Evolutionary conservation across 306 rosid genomes (phyloP), one percentile per base, ranked within the genome.

Genomic region (Acacia confusa): DNA sequence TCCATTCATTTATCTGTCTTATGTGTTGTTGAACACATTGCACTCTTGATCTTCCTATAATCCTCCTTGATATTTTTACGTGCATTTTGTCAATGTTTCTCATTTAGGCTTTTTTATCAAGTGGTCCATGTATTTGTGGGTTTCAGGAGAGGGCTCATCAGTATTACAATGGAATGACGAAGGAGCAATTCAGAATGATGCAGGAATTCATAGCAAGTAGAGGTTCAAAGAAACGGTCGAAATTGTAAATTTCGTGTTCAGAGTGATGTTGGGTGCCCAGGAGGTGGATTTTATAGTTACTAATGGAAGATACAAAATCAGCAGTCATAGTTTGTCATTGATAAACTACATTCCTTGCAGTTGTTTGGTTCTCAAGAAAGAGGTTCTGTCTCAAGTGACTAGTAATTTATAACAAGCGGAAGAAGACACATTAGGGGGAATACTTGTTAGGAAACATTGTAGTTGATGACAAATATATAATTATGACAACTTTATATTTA

Each of bases 111-210:
- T 72, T 27, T 22, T 79, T 30, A 47, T 70, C 1, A 74, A 40
- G 44, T 20, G 40, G 24, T 70, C 24, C 45, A 36, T 52, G 2
- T 83, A 41, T 86, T 58, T 72, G 19, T 24, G 25, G 6, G 72
- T 73, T 77, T 78, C 85, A 92, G 97, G 97, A 90, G 87, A 91
- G 92, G 76, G 98, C 80, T 25, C 88, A 90, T 84, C 95, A 82
- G 15, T 95, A 90, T 75, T 93, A 93, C 84, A 90, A 83, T 12
- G 93, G 97, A 84, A 95, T 91, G 97, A 91, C 95, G 25, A 91
- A 90, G 84, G 97, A 90, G 63, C 95, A 91, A 84, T 95, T 95
- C 82, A 84, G 74, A 87, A 90, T 89, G 85, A 95, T 95, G 99
- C 95, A 89, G 85, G 95, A 92, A 83, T 95, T 92, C 61, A 92